phyloP scores from a whole-genome alignment of 345 rosid species.

The Brassica incana region DNA sequence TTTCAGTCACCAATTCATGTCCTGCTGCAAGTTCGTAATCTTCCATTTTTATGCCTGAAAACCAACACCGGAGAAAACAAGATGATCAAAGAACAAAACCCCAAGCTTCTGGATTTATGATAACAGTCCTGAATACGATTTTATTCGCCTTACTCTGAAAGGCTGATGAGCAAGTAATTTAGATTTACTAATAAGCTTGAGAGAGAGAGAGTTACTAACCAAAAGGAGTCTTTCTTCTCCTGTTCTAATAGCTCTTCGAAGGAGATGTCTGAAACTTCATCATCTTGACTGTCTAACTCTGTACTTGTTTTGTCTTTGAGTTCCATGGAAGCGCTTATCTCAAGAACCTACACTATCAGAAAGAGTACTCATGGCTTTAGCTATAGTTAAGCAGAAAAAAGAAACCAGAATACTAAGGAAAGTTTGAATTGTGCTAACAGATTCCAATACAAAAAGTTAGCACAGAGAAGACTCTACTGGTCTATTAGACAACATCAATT shows the following conservation, averaged over 20 bases:
- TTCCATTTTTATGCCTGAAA: constrained; percentile 82
- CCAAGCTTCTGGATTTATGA: not conserved
- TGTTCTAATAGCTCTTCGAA: constrained; percentile 87
- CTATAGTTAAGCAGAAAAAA: not conserved
- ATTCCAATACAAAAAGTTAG: not conserved
- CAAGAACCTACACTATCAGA: constrained; percentile 61
- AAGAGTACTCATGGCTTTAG: constrained; percentile 21
- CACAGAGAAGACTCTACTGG: constrained; percentile 5
- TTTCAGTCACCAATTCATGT: constrained; percentile 25
- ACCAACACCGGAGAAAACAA: constrained; percentile 18
- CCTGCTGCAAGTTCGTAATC: constrained; percentile 46
- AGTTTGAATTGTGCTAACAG: constrained; percentile 1
- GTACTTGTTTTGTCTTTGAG: constrained; percentile 47
- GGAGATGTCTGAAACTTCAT: constrained; percentile 66
- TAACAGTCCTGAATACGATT: not conserved
- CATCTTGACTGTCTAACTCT: constrained; percentile 49
- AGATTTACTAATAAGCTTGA: constrained; percentile 4
- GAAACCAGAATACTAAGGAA: not conserved
- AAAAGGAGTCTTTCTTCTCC: constrained; percentile 87
- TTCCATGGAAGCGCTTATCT: constrained; percentile 64
- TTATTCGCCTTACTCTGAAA: not conserved
- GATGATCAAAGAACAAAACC: not conserved
- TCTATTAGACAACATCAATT: not conserved
- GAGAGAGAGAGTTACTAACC: constrained; percentile 50
- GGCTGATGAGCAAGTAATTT: not conserved